phyloP scores from a whole-genome alignment of 345 rosid species.

The Salix brachista region DNA sequence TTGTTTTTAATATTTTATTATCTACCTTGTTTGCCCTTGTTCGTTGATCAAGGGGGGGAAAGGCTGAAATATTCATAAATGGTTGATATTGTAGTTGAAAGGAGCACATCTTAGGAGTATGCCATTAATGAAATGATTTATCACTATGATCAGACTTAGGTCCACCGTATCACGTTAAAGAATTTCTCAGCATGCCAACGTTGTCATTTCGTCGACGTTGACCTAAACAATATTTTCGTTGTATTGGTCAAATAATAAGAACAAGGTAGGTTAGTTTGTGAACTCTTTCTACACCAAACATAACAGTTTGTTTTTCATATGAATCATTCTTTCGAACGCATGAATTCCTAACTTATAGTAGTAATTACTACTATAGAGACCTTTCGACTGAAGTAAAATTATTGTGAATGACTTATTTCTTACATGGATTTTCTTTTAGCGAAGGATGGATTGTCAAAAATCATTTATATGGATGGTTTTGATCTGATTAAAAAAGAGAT shows the following conservation, averaged over 20 bases:
- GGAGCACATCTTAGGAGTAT: neutral
- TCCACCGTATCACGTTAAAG: neutral
- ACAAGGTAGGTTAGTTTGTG: neutral
- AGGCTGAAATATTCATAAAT: neutral
- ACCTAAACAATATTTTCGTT: neutral
- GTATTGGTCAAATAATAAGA: slow-evolving; percentile 6
- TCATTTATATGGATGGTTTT: too few species aligned
- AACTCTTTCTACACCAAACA: too few species aligned
- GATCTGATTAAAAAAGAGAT: too few species aligned
- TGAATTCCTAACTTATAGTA: too few species aligned
- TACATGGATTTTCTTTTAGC: too few species aligned
- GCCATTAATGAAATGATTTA: neutral
- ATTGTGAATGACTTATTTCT: too few species aligned
- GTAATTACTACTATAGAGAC: too few species aligned
- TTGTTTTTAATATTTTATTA: neutral
- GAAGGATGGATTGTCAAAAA: too few species aligned
- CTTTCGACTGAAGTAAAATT: too few species aligned
- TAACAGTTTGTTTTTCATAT: neutral
- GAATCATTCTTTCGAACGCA: neutral
- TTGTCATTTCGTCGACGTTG: slow-evolving; percentile 10
- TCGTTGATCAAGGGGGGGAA: neutral
- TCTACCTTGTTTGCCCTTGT: neutral
- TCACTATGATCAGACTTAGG: neutral
- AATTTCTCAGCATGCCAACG: slow-evolving; percentile 1
- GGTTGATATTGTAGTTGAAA: neutral